Evolutionary conservation across 495 filamentous ascomycete species (phyloP), one percentile per base, ranked within the genome.

Genomic region (Melanomma pulvis-pyrius): DNA sequence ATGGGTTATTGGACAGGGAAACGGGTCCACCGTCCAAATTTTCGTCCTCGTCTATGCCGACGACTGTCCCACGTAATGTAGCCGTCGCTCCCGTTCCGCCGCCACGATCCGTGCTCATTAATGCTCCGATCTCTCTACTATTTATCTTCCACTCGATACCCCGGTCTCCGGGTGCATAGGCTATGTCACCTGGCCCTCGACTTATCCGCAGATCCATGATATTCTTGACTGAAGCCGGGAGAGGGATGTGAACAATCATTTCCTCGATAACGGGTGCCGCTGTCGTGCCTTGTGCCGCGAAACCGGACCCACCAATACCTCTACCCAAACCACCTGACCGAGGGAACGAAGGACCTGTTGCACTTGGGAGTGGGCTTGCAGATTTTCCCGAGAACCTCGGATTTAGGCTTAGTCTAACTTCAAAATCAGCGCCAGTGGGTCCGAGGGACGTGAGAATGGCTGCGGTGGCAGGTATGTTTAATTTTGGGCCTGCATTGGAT

Each of bases 81-180:
- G 91, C 88, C 4, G 87, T 85, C 3, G 82, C 86, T 15, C 90
- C 90, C 1, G 81, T 77, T 12, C 84, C 76, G 0, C 60, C 68
- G n/a, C 71, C 68, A 13, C 63, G 69, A 17, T 60, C 59, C 2
- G 13, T 17, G 19, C 51, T 51, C 34, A 69, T 60, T 28, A 76
- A 53, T 15, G 84, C 82, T 4, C 82, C 80, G 3, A 82, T 81
- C 41, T 89, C 86, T 76, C 90, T 91, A 19, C 84, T 85, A 0
- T 87, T 86, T 48, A 99, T 85, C 32, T 85, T 83, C 94, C 94
- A 99, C 74, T 96, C 90, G 1, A 99, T 81, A 1, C 82, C 74
- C 39, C 82, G 81, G 32, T 87, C 90, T n/a, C 83, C 84, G 8
- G 88, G 86, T 24, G 83, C 85, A 76, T 90, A 97, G 44, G 84